phyloP scores from a whole-genome alignment of 2,329 filamentous ascomycete genomes.

The Colletotrichum eleusines region DNA sequence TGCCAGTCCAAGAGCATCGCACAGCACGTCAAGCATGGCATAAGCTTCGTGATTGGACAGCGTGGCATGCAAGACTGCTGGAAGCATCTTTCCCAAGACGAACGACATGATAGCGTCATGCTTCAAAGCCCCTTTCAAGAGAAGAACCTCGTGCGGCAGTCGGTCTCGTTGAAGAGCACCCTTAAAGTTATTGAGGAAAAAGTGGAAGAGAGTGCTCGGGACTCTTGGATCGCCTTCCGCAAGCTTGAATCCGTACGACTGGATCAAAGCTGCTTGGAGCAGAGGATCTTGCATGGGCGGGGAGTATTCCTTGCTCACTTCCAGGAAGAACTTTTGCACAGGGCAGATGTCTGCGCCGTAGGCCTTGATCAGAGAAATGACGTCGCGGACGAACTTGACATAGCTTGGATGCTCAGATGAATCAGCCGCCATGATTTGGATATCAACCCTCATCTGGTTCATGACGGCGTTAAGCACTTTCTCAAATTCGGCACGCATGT shows the following conservation, averaged over 20 bases:
- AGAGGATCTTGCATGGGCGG: constrained; percentile 68
- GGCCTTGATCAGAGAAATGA: constrained; percentile 66
- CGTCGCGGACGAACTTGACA: constrained; percentile 63
- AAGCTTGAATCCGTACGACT: constrained; percentile 67
- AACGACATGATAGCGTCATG: constrained; percentile 60
- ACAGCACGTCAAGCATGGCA: constrained; percentile 64
- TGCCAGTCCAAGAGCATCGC: constrained; percentile 55
- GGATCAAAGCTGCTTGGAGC: constrained; percentile 66
- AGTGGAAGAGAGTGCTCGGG: constrained; percentile 65
- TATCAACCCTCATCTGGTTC: constrained; percentile 66
- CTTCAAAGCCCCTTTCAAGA: constrained; percentile 63
- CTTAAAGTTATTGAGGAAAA: constrained; percentile 69
- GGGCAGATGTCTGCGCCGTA: constrained; percentile 66
- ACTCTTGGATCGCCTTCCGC: constrained; percentile 63
- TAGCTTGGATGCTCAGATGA: constrained; percentile 58
- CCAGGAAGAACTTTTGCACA: constrained; percentile 68
- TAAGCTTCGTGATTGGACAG: constrained; percentile 54
- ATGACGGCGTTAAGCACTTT: constrained; percentile 61
- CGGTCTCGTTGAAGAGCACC: constrained; percentile 63
- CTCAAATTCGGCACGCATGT: constrained; percentile 56
- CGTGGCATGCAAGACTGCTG: constrained; percentile 61
- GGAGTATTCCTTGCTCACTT: constrained; percentile 67
- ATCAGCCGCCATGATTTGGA: constrained; percentile 54
- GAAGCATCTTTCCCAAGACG: constrained; percentile 65
- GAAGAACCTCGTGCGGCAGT: constrained; percentile 59